Conservation (phyloP, 495 filamentous ascomycete species). For the Chaetomium fimeti region DNA sequence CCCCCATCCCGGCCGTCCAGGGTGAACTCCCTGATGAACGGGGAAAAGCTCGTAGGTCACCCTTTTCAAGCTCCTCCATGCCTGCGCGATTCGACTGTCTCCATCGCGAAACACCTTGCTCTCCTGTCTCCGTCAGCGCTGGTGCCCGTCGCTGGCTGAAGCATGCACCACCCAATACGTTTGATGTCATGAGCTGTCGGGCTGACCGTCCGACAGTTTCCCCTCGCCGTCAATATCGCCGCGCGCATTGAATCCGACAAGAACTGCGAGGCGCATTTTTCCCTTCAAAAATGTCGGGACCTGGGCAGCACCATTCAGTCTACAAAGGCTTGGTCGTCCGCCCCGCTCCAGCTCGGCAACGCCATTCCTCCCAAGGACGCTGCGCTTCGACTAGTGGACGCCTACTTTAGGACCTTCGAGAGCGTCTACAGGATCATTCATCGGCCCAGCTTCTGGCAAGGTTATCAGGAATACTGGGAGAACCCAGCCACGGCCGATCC, state of each 20-base stretch:
- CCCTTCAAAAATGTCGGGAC: slow-evolving; percentile 48
- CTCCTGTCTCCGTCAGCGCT: not conserved
- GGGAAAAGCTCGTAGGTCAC: slow-evolving; percentile 47
- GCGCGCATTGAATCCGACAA: slow-evolving; percentile 41
- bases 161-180: not conserved
- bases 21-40: slow-evolving; percentile 56
- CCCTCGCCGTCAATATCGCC: slow-evolving; percentile 43
- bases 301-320: slow-evolving; percentile 49
- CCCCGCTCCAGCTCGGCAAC: slow-evolving; percentile 33
- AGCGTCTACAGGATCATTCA: slow-evolving; percentile 55
- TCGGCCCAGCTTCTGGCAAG: slow-evolving; percentile 50
- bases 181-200: slow-evolving; percentile 7
- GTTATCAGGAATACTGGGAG: slow-evolving; percentile 50
- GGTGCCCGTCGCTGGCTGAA: not conserved
- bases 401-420: slow-evolving; percentile 53
- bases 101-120: not conserved
- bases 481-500: slow-evolving; percentile 26
- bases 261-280: slow-evolving; percentile 35
- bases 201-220: slow-evolving; percentile 41
- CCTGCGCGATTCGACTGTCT: not conserved
- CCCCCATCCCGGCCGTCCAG: slow-evolving; percentile 49
- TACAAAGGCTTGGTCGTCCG: slow-evolving; percentile 35
- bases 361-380: slow-evolving; percentile 40
- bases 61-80: slow-evolving; percentile 4
- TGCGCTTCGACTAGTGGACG: slow-evolving; percentile 50